These are phyloP conservation scores for Botrytis porri DNA, from an alignment of 2,329 filamentous ascomycete genomes.

Conservation along the genomic window DNA sequence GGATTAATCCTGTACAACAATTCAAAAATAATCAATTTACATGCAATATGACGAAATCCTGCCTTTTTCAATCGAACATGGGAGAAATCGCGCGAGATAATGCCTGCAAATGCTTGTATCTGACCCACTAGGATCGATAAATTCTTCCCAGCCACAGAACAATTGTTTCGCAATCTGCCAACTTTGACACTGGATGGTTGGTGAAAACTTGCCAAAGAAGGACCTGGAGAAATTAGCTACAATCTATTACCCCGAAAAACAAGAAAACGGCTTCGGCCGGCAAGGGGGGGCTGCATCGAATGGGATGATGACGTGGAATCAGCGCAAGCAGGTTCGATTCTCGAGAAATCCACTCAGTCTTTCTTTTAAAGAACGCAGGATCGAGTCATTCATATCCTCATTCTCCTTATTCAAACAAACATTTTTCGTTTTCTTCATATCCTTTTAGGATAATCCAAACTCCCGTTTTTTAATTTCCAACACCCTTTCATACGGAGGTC, in stretches of 20 bases:
- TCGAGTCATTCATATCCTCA: constrained; percentile 6
- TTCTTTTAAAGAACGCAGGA: constrained; percentile 19
- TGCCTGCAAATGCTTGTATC: not conserved
- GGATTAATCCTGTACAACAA: not conserved
- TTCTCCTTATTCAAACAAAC: not conserved
- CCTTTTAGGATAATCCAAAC: not conserved
- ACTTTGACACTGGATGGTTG: constrained; percentile 9
- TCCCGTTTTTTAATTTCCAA: not conserved
- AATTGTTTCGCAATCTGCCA: constrained; percentile 8
- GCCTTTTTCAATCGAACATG: constrained; percentile 1
- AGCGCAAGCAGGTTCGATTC: constrained; percentile 5
- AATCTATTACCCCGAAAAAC: constrained; percentile 11
- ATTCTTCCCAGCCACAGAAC: constrained; percentile 11
- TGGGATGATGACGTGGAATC: constrained; percentile 17
- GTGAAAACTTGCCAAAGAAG: constrained; percentile 6
- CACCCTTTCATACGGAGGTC: not conserved
- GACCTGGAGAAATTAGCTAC: constrained; percentile 5
- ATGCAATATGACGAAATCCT: constrained; percentile 19
- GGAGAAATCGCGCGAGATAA: not conserved
- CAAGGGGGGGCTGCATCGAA: not conserved
- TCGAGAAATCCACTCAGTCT: constrained; percentile 8
- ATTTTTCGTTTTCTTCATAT: not conserved
- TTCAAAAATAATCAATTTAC: not conserved
- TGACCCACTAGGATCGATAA: constrained; percentile 10
- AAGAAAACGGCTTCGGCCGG: constrained; percentile 4